Evolutionary conservation across 495 filamentous ascomycete species (phyloP), one percentile per base, ranked within the genome.

Genomic region (Astrothelium macrocarpum): DNA sequence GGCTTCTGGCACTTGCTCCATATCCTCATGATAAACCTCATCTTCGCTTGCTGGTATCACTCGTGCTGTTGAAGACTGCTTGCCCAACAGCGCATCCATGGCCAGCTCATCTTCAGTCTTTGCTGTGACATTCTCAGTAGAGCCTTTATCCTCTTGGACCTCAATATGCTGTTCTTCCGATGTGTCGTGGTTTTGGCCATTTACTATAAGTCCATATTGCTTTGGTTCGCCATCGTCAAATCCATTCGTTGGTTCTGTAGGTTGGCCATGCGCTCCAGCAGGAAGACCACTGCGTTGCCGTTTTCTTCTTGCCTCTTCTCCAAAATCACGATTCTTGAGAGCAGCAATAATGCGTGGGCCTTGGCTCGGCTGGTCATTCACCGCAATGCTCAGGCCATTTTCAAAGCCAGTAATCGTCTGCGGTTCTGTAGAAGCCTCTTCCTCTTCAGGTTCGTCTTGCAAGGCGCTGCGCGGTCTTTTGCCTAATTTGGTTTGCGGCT

Each of bases 61-160:
- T 14, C 78, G 74, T 12, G 45, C 5, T 5, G 10, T 20, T 20
- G n/a, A 49, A 49, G 45, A 49, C 0, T 81, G 79, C 34, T 81
- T 75, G 59, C 83, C 87, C 42, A 93, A 77, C 20, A 98, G 82
- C 36, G 92, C 90, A 45, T 87, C 84, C 46, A 98, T 74, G 2
- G 94, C 94, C 60, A 87, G 80, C 64, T 93, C 84, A 62, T 97
- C 93, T 43, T 85, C 82, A 26, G 84, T 86, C 60, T 71, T 66
- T 53, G 62, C 32, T 46, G 71, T 60, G 28, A 32, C 53, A 9
- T 12, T n/a, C 23, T 49, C 45, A 49, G 23, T 20, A 49, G 45
- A 20, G 45, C 10, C 45, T 49, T 12, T n/a, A 20, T n/a, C 23
- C 11, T 49, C 45, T 49, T 49, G 11, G 18, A 16, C n/a, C 16